Evolutionary conservation across 2,329 filamentous ascomycete genomes (phyloP).

Genomic region (Cladosporium austrohemisphaericum): DNA sequence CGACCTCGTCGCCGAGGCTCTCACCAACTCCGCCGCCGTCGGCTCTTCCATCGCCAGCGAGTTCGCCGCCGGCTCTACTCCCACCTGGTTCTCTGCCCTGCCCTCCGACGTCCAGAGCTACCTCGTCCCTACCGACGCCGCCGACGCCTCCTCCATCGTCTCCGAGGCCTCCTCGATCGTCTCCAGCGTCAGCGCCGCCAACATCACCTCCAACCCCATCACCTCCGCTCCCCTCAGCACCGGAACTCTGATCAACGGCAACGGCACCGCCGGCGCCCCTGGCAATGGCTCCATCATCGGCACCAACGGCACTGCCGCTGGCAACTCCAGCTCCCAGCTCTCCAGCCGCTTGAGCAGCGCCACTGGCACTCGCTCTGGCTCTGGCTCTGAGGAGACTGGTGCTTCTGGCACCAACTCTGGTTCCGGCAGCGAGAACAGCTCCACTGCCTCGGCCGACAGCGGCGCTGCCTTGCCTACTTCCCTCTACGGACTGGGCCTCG

Average conservation of each 20-base stretch:
- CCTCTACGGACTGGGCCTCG: conserved; percentile 38
- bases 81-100: conserved; percentile 44
- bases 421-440: conserved; percentile 15
- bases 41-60: conserved; percentile 41
- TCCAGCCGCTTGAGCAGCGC: conserved; percentile 18
- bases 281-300: conserved; percentile 13
- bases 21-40: conserved; percentile 42
- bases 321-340: conserved; percentile 13
- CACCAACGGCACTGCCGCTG: conserved; percentile 13
- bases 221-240: conserved; percentile 14
- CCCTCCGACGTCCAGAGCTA: conserved; percentile 44
- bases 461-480: conserved; percentile 36
- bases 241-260: no score
- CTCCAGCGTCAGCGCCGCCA: conserved; percentile 11
- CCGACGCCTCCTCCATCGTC: conserved; percentile 19
- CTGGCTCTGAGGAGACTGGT: conserved; percentile 3
- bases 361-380: conserved; percentile 9
- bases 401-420: conserved; percentile 16
- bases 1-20: conserved; percentile 37
- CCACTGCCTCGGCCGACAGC: conserved; percentile 13
- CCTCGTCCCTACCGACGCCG: conserved; percentile 31
- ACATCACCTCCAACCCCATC: conserved; percentile 13
- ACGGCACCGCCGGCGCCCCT: background rate
- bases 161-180: conserved; percentile 20
- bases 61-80: conserved; percentile 41